phyloP scores from a whole-genome alignment of 768 basidiomycete species.

The Rhizopogon vulgaris region DNA sequence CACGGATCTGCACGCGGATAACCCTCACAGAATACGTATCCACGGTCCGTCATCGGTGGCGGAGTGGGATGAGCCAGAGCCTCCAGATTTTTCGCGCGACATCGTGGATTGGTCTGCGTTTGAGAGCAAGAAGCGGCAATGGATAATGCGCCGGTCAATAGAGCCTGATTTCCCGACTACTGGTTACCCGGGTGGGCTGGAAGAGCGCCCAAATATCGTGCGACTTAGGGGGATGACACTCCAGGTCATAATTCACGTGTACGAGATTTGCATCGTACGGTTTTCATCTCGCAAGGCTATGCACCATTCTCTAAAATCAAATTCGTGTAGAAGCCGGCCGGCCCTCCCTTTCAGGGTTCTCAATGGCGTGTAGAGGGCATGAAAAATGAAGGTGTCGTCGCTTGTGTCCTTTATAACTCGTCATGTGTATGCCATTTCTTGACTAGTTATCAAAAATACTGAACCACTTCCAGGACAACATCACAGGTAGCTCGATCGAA shows the following conservation, averaged over 20 bases:
- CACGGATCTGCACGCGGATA: constrained; percentile 46
- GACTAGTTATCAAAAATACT: background rate
- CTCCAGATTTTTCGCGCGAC: constrained; percentile 43
- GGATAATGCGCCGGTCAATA: constrained; percentile 38
- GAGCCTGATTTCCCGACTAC: constrained; percentile 36
- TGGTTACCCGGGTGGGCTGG: constrained; percentile 43
- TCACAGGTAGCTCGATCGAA: constrained; percentile 27
- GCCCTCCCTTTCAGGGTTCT: constrained; percentile 26
- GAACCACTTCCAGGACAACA: constrained; percentile 34
- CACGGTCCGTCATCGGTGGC: constrained; percentile 34
- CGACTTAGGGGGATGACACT: constrained; percentile 31
- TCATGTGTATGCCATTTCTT: constrained; percentile 28
- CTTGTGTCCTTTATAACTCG: constrained; percentile 37
- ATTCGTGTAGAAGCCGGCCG: constrained; percentile 26
- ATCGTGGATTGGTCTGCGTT: constrained; percentile 42
- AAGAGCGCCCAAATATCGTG: constrained; percentile 33
- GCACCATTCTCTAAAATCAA: background rate
- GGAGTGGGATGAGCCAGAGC: constrained; percentile 43
- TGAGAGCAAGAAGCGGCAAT: constrained; percentile 36
- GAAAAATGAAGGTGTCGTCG: constrained; percentile 45
- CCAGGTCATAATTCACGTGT: constrained; percentile 38
- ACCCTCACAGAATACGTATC: constrained; percentile 38
- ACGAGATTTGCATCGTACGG: constrained; percentile 38
- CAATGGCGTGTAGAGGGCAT: constrained; percentile 50
- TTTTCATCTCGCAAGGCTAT: background rate